phyloP scores from a whole-genome alignment of 345 rosid species.

The Eucalyptus tenuipes region DNA sequence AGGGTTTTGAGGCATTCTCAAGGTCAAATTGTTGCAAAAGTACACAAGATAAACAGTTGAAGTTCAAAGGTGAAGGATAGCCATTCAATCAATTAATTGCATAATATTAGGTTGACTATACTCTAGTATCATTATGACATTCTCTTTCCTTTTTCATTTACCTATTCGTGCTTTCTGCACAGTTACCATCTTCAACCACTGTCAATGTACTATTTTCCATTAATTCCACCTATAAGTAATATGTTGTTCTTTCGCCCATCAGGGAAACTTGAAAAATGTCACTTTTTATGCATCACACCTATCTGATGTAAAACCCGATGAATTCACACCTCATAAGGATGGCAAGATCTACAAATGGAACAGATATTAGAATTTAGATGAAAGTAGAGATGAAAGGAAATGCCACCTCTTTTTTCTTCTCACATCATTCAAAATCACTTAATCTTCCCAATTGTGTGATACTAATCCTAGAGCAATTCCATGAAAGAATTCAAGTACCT shows the following conservation, averaged over 20 bases:
- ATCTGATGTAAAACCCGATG: neutral
- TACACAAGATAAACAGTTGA: neutral
- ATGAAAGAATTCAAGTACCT: neutral
- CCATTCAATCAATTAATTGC: neutral
- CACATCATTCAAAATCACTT: neutral
- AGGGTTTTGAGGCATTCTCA: neutral
- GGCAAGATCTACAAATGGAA: neutral
- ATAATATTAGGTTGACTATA: neutral
- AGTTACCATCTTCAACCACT: neutral
- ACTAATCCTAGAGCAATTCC: neutral
- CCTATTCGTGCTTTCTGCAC: neutral
- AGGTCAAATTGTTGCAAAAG: neutral
- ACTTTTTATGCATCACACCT: neutral
- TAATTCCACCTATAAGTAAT: neutral
- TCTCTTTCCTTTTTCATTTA: neutral
- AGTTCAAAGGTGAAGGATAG: neutral
- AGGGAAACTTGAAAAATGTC: neutral
- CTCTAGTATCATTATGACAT: neutral
- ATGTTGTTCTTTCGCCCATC: neutral
- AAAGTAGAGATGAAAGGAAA: neutral
- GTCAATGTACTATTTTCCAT: neutral
- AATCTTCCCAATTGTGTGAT: neutral
- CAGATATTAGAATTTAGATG: neutral
- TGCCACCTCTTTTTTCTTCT: neutral
- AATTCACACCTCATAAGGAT: neutral